Conservation (phyloP, 805 yeast genomes). For the Tetrapisispora pingtungensis region DNA sequence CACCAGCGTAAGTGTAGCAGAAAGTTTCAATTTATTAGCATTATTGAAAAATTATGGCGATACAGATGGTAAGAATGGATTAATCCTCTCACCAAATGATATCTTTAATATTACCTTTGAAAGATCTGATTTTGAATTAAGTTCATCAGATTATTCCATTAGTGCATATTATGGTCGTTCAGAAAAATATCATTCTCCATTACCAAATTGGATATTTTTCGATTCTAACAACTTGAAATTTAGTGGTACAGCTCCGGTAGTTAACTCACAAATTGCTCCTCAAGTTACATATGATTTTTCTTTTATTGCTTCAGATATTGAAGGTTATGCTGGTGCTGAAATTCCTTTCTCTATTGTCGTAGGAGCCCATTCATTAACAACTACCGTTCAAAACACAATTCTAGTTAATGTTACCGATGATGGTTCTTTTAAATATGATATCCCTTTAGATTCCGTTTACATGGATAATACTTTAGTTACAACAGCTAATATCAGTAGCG, state of each 20-base stretch:
- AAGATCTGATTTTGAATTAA: slow-evolving; percentile 39
- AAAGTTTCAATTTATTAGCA: slow-evolving; percentile 32
- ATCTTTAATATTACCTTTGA: slow-evolving; percentile 58
- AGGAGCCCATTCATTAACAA: slow-evolving; percentile 81
- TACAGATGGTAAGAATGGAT: slow-evolving; percentile 67
- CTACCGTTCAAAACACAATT: slow-evolving; percentile 47
- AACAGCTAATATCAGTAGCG: slow-evolving; percentile 43
- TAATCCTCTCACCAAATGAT: slow-evolving; percentile 64
- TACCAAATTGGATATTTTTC: slow-evolving; percentile 84
- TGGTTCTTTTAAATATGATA: slow-evolving; percentile 39
- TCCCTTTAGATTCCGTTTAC: slow-evolving; percentile 56
- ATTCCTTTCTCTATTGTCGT: slow-evolving; percentile 63
- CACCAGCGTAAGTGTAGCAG: slow-evolving; percentile 36
- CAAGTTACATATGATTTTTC: slow-evolving; percentile 59
- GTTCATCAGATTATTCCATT: slow-evolving; percentile 34
- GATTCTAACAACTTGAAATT: slow-evolving; percentile 53
- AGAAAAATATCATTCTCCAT: slow-evolving; percentile 62
- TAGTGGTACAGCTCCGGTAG: slow-evolving; percentile 80
- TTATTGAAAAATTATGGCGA: slow-evolving; percentile 56
- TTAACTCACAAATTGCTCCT: slow-evolving; percentile 82
- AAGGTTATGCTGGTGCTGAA: slow-evolving; percentile 62
- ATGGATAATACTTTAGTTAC: slow-evolving; percentile 50
- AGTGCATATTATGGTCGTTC: slow-evolving; percentile 72
- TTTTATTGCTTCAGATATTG: slow-evolving; percentile 69
- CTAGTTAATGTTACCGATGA: slow-evolving; percentile 60